A percentile compares a stretch with the other conserved stretches of the same genome.
Conservation (phyloP, 2,329 filamentous ascomycete species). For the Monosporascus sp. region DNA sequence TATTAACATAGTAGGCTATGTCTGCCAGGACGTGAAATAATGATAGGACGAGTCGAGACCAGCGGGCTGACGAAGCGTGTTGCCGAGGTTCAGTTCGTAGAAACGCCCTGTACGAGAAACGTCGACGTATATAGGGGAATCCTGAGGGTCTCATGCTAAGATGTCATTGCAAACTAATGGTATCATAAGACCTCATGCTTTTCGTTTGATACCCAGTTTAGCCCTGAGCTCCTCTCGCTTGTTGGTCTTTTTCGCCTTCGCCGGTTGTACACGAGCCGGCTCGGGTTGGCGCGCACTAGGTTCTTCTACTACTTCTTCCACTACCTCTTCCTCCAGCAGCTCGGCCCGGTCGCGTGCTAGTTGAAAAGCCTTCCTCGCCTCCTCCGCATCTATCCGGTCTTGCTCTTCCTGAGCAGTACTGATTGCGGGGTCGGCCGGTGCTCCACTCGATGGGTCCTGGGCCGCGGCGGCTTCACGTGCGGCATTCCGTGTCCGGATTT, state of each 20-base stretch:
- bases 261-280: background rate
- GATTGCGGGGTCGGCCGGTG: background rate
- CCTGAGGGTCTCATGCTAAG: no score
- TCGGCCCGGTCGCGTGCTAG: background rate
- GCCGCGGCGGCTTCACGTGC: conserved; percentile 65
- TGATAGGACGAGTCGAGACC: no score
- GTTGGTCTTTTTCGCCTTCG: background rate
- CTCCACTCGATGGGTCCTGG: background rate
- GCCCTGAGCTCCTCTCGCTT: background rate
- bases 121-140: no score
- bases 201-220: background rate
- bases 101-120: no score
- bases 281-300: background rate
- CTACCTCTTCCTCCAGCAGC: background rate
- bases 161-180: no score
- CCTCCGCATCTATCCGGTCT: background rate
- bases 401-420: background rate
- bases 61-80: no score
- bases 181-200: background rate
- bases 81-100: no score
- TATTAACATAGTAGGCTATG: no score
- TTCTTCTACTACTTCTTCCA: background rate
- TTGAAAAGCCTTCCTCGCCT: background rate
- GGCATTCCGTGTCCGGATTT: conserved; percentile 89
- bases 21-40: no score